A percentile compares a stretch with the other conserved stretches of the same genome.
Conservation (phyloP, 495 filamentous ascomycete genomes). For the Hamigera avellanea region DNA sequence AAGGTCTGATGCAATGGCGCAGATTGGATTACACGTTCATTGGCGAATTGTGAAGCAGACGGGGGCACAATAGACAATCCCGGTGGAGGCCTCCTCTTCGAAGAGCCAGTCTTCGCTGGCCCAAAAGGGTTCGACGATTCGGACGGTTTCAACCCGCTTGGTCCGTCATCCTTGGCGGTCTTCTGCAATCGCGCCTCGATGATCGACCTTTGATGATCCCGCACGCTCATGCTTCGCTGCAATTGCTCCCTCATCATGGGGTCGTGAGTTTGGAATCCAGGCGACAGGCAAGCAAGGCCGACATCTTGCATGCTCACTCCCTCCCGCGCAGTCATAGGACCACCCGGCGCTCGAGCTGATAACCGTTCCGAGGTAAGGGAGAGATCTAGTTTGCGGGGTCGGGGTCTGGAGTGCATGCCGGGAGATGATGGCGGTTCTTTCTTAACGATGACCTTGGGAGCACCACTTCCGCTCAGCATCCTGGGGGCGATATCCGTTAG, state of each 20-base stretch:
- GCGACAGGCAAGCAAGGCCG: conserved; percentile 86
- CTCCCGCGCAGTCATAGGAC: conserved; percentile 71
- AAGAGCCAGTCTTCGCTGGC: conserved; percentile 52
- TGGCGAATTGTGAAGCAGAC: conserved; percentile 88
- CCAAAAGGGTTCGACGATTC: conserved; percentile 39
- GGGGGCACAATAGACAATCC: conserved; percentile 93
- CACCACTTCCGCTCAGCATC: conserved; percentile 30
- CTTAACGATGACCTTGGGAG: conserved; percentile 85
- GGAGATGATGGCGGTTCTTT: conserved; percentile 86
- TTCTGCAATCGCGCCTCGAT: conserved; percentile 88
- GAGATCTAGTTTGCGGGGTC: conserved; percentile 82
- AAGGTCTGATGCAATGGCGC: conserved; percentile 94
- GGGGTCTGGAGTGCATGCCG: conserved; percentile 62
- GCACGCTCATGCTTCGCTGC: conserved; percentile 83
- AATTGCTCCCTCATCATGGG: conserved; percentile 93
- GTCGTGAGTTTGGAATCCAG: conserved; percentile 91
- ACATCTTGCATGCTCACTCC: conserved; percentile 81
- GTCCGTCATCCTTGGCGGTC: conserved; percentile 63
- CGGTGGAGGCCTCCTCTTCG: conserved; percentile 72
- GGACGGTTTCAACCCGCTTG: conserved; percentile 45
- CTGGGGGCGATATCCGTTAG: too few species aligned
- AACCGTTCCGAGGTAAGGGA: conserved; percentile 53
- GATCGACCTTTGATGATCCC: conserved; percentile 88
- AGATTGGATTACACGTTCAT: conserved; percentile 93
- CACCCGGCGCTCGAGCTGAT: conserved; percentile 53